Evolutionary conservation across 495 filamentous ascomycete genomes (phyloP).

Genomic region (Thermochaetoides thermophila): DNA sequence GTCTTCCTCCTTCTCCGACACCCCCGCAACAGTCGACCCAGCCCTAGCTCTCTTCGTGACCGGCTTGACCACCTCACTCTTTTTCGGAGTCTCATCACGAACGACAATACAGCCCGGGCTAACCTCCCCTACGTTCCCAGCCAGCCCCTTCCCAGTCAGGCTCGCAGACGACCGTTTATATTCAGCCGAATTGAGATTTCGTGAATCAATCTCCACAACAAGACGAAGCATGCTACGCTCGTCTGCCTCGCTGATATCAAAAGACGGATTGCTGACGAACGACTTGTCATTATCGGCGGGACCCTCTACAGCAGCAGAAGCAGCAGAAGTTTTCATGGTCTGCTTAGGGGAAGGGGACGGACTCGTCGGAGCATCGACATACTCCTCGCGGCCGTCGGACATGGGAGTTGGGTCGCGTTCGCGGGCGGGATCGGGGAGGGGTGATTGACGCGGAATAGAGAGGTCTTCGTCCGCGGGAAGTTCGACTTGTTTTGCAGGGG

Average conservation of each 20-base stretch:
- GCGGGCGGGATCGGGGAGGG: too few relatives aligned
- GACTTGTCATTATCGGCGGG: not conserved
- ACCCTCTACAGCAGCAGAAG: too few relatives aligned
- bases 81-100: constrained; percentile 9
- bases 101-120: constrained; percentile 20
- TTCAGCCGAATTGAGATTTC: constrained; percentile 12
- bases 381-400: constrained; percentile 26
- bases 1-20: not conserved
- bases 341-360: too few relatives aligned
- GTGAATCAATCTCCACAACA: constrained; percentile 30
- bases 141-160: constrained; percentile 11
- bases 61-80: not conserved
- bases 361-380: constrained; percentile 33
- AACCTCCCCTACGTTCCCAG: constrained; percentile 1
- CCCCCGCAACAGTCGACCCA: constrained; percentile 2
- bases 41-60: constrained; percentile 5
- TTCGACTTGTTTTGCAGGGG: not conserved
- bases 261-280: constrained; percentile 16
- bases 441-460: constrained; percentile 9
- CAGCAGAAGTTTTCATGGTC: not conserved
- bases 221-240: constrained; percentile 31
- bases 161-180: constrained; percentile 10
- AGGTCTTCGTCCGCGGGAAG: not conserved
- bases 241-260: constrained; percentile 28
- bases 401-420: constrained; percentile 29